Percentiles rank a stretch among this genome's conserved stretches.
phyloP scores from a whole-genome alignment of 441 rosid genomes.

The California macrophylla region DNA sequence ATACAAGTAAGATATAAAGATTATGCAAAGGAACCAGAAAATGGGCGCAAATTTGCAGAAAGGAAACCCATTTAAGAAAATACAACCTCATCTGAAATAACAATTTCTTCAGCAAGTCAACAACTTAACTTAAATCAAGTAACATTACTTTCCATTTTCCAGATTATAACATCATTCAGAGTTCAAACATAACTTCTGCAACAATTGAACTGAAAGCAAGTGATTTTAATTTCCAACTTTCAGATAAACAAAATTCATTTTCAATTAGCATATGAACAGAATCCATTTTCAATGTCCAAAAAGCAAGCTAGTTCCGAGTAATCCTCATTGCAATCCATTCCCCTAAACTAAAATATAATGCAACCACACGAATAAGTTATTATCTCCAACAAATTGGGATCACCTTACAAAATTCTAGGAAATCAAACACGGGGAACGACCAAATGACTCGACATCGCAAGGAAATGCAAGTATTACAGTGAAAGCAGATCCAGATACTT shows the following conservation, averaged over 20 bases:
- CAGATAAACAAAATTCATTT: neutral
- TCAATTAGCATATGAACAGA: neutral
- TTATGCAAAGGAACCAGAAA: neutral
- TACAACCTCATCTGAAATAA: too few species aligned
- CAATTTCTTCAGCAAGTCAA: too few species aligned
- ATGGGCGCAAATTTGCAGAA: neutral
- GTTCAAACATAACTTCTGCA: neutral
- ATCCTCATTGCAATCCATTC: neutral
- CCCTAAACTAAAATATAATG: neutral
- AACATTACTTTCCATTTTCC: neutral
- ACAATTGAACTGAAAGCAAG: neutral
- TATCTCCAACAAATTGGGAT: neutral
- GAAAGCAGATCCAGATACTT: neutral
- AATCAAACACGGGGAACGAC: neutral
- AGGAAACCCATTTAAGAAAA: neutral
- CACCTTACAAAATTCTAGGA: neutral
- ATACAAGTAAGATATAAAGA: too few species aligned
- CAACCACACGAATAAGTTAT: neutral
- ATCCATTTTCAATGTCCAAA: neutral
- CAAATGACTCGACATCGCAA: neutral
- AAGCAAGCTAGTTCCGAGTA: neutral
- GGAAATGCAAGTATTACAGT: neutral
- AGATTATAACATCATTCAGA: neutral
- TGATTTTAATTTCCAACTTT: neutral
- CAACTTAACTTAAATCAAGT: neutral